Evolutionary conservation across 2,329 filamentous ascomycete species (phyloP).

Genomic region (Colletotrichum plurivorum): DNA sequence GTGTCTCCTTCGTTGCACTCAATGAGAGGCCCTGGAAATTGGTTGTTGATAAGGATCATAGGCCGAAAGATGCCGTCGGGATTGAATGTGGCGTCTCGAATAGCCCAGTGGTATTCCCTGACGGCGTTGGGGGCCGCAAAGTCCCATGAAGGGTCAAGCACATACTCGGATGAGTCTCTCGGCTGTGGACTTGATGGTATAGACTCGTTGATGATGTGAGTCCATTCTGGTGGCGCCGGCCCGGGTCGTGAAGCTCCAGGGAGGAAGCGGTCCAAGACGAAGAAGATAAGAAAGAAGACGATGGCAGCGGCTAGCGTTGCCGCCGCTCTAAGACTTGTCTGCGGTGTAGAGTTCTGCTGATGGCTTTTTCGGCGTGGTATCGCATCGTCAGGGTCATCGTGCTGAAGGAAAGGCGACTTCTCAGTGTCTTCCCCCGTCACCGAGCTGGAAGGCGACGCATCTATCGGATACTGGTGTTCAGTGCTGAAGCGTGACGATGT

Average conservation of each 20-base stretch:
- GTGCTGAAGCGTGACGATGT: not conserved
- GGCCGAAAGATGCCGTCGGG: conserved; percentile 71
- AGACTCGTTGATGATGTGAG: conserved; percentile 5
- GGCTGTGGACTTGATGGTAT: conserved; percentile 43
- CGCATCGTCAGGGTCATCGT: not conserved
- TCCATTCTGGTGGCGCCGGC: not conserved
- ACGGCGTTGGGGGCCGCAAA: conserved; percentile 61
- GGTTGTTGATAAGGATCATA: conserved; percentile 80
- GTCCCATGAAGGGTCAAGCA: conserved; percentile 71
- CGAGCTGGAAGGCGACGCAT: not conserved
- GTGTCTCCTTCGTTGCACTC: conserved; percentile 82
- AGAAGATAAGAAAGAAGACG: conserved; percentile 18
- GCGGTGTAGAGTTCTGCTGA: not conserved
- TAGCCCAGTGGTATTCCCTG: conserved; percentile 73
- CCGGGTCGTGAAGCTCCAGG: not conserved
- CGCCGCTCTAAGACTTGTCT: not conserved
- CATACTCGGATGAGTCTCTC: conserved; percentile 63
- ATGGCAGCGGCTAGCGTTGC: not conserved
- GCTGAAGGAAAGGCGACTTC: conserved; percentile 25
- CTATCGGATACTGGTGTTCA: not conserved
- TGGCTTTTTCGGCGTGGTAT: not conserved
- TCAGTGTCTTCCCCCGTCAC: conserved; percentile 11
- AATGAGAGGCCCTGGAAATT: conserved; percentile 81
- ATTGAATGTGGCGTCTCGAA: conserved; percentile 70
- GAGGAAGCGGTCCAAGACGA: not conserved